These are phyloP conservation scores for Effrenium voratum DNA, from an alignment of 73 alveolate genomes.

Conservation along the genomic window DNA sequence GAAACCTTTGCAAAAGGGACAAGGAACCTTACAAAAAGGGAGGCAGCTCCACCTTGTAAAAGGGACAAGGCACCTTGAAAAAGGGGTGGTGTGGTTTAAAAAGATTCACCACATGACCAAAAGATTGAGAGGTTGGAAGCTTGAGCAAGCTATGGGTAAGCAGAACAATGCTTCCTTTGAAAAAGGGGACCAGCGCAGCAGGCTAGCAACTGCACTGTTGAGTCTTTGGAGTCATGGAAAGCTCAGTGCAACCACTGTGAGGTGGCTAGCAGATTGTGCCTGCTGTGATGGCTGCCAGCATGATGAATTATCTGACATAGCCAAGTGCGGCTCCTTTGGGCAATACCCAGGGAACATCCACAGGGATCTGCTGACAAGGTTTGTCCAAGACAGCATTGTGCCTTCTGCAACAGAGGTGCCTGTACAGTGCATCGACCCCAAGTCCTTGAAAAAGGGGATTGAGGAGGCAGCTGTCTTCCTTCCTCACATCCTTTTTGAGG, in stretches of 20 bases:
- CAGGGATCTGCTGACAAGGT: not conserved
- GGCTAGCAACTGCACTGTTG: not conserved
- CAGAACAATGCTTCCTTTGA: no score
- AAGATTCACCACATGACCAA: no score
- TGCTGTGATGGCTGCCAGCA: not conserved
- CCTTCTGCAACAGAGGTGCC: not conserved
- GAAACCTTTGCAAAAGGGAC: no score
- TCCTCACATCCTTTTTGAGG: not conserved
- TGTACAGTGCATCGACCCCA: not conserved
- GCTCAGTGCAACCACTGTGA: not conserved
- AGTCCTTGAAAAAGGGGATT: not conserved
- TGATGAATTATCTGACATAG: not conserved
- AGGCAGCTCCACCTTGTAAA: no score
- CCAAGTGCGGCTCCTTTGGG: not conserved
- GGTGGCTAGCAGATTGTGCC: not conserved
- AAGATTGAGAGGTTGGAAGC: not conserved
- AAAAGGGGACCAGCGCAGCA: not conserved
- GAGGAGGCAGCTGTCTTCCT: constrained; percentile 9
- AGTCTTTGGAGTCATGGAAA: not conserved
- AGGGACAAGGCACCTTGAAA: not conserved
- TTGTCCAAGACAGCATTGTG: not conserved
- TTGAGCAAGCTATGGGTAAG: no score
- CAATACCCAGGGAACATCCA: not conserved
- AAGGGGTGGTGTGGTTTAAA: not conserved
- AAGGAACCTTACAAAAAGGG: no score